Evolutionary conservation across 108 stramenopile genomes (phyloP).

Genomic region (Fistulifera solaris): DNA sequence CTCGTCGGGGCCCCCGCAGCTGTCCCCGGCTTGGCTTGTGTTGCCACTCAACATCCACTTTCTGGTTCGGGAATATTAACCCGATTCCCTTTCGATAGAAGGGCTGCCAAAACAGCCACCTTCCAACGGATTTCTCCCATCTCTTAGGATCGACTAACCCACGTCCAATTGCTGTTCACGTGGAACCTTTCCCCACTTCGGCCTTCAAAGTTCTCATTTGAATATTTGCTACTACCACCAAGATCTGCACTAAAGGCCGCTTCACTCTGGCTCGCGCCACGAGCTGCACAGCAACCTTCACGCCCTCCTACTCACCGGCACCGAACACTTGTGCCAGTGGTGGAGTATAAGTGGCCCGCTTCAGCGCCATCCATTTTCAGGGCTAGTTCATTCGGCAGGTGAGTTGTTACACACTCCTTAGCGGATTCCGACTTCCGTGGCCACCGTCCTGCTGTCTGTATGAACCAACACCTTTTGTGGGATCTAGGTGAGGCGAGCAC

Average conservation of each 20-base stretch:
- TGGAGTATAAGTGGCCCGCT: constrained; percentile 86
- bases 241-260: constrained; percentile 92
- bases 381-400: constrained; percentile 87
- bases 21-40: constrained; percentile 85
- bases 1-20: constrained; percentile 82
- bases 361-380: constrained; percentile 97
- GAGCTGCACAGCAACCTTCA: constrained; percentile 79
- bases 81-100: constrained; percentile 89
- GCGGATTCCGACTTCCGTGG: constrained; percentile 96
- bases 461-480: constrained; percentile 98
- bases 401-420: constrained; percentile 86
- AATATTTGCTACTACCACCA: constrained; percentile 97
- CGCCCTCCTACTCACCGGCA: constrained; percentile 82
- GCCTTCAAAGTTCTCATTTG: constrained; percentile 92
- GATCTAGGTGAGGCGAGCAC: constrained; percentile 94
- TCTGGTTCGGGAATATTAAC: constrained; percentile 92
- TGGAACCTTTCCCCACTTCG: constrained; percentile 86
- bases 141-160: constrained; percentile 89
- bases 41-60: constrained; percentile 89
- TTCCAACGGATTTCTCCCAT: constrained; percentile 86
- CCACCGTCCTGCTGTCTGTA: constrained; percentile 96
- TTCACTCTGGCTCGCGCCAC: constrained; percentile 88
- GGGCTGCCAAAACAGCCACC: constrained; percentile 66
- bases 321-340: constrained; percentile 55
- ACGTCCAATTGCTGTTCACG: constrained; percentile 88